These are phyloP conservation scores for Oldenlandia corymbosa DNA, from an alignment of 257 asterid species.

Conservation along the genomic window DNA sequence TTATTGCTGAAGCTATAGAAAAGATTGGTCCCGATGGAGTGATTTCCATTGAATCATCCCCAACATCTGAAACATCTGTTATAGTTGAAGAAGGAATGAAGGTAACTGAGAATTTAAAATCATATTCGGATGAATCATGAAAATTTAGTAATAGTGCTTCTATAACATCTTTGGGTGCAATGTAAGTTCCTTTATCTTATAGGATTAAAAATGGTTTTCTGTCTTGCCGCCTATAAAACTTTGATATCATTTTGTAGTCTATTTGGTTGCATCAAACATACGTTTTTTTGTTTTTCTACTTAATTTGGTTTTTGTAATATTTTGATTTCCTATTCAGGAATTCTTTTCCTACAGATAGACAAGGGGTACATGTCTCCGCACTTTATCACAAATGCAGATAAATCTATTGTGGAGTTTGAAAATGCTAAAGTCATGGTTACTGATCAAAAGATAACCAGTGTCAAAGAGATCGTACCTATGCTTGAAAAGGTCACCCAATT, in stretches of 20 bases:
- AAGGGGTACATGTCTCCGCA: slow-evolving; percentile 95
- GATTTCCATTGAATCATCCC: slow-evolving; percentile 69
- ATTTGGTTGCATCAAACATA: not conserved
- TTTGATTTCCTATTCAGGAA: slow-evolving; percentile 71
- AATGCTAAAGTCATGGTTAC: slow-evolving; percentile 86
- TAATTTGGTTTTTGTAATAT: slow-evolving; percentile 36
- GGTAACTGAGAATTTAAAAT: slow-evolving; percentile 34
- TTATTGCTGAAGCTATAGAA: slow-evolving; percentile 79
- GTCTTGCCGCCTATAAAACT: not conserved
- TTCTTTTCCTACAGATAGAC: slow-evolving; percentile 89
- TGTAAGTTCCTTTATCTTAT: no score
- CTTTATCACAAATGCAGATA: slow-evolving; percentile 69
- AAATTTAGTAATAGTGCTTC: no score
- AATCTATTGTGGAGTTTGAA: slow-evolving; percentile 73
- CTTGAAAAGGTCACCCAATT: slow-evolving; percentile 88
- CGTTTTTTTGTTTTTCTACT: slow-evolving; percentile 9
- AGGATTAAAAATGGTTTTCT: not conserved
- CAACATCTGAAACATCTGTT: slow-evolving; percentile 71
- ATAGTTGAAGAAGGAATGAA: slow-evolving; percentile 95
- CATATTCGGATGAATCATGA: slow-evolving; percentile 4
- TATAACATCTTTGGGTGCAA: no score
- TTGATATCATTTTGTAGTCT: not conserved
- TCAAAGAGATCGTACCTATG: slow-evolving; percentile 70
- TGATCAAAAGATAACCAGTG: slow-evolving; percentile 62
- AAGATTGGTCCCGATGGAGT: slow-evolving; percentile 94